phyloP scores from a whole-genome alignment of 2,329 filamentous ascomycete species.

The Fusarium subtropicale region DNA sequence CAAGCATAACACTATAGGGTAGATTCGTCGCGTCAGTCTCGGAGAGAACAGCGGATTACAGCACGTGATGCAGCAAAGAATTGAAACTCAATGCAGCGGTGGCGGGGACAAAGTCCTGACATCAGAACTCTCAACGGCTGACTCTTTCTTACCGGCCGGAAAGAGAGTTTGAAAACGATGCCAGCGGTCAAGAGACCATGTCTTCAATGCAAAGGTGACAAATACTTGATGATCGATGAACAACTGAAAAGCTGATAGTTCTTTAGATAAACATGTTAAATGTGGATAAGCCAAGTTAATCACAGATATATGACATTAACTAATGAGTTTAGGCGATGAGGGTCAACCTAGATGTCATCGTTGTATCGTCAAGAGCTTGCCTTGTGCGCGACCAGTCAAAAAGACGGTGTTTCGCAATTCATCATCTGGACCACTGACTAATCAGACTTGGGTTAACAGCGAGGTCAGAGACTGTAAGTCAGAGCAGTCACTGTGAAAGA shows the following conservation, averaged over 20 bases:
- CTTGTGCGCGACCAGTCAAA: slow-evolving; percentile 51
- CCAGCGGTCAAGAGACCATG: slow-evolving; percentile 52
- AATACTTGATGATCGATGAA: no score
- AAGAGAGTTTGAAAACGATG: slow-evolving; percentile 38
- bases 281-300: slow-evolving; percentile 39
- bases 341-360: slow-evolving; percentile 53
- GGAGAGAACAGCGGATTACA: slow-evolving; percentile 39
- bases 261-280: slow-evolving; percentile 55
- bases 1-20: not conserved
- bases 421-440: slow-evolving; percentile 49
- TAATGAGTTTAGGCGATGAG: slow-evolving; percentile 51
- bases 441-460: slow-evolving; percentile 55
- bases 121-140: not conserved
- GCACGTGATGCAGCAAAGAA: slow-evolving; percentile 34
- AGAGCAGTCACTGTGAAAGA: rapidly evolving
- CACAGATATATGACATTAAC: not conserved
- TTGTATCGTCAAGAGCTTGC: slow-evolving; percentile 50
- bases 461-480: slow-evolving; percentile 51
- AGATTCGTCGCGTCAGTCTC: not conserved
- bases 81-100: not conserved
- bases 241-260: no score
- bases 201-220: slow-evolving; percentile 53
- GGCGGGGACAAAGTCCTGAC: slow-evolving; percentile 24
- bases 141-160: not conserved
- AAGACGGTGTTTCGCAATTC: slow-evolving; percentile 54